These are phyloP conservation scores for Micractinium sp. DNA, from an alignment of 139 green algal genomes.

Conservation along the genomic window DNA sequence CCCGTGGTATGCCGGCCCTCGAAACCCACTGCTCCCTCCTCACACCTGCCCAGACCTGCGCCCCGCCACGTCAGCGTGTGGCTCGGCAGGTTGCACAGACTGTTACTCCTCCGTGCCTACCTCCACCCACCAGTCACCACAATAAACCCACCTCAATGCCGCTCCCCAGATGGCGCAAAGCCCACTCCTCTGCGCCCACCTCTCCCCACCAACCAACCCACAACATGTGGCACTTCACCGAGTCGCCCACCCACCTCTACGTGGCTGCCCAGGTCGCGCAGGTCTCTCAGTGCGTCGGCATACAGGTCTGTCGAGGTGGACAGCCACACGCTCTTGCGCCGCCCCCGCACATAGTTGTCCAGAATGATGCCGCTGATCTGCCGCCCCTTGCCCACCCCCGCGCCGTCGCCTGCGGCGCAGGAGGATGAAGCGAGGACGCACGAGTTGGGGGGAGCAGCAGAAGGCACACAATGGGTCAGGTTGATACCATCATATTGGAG, in stretches of 20 bases:
- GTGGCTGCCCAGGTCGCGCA: slow-evolving; percentile 71
- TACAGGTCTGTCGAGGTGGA: slow-evolving; percentile 71
- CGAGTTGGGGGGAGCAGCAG: no score
- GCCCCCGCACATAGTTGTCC: slow-evolving; percentile 83
- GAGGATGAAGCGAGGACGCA: not conserved
- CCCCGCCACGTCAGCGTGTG: no score
- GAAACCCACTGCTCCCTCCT: no score
- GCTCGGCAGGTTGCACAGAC: not conserved
- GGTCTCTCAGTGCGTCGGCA: slow-evolving; percentile 76
- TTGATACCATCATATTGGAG: no score
- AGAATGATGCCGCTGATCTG: slow-evolving; percentile 84
- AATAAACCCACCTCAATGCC: not conserved
- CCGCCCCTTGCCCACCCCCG: slow-evolving; percentile 87
- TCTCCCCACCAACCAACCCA: not conserved
- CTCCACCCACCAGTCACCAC: not conserved
- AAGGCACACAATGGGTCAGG: no score
- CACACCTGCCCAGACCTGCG: no score
- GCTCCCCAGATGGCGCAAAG: no score
- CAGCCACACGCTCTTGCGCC: slow-evolving; percentile 75
- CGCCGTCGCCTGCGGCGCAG: slow-evolving; percentile 67
- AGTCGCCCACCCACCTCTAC: slow-evolving; percentile 33
- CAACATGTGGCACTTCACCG: not conserved
- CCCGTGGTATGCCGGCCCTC: no score
- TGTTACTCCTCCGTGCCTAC: not conserved
- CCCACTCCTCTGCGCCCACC: not conserved